phyloP scores from a whole-genome alignment of 2,329 filamentous ascomycete genomes.

The Volutella citrinella region DNA sequence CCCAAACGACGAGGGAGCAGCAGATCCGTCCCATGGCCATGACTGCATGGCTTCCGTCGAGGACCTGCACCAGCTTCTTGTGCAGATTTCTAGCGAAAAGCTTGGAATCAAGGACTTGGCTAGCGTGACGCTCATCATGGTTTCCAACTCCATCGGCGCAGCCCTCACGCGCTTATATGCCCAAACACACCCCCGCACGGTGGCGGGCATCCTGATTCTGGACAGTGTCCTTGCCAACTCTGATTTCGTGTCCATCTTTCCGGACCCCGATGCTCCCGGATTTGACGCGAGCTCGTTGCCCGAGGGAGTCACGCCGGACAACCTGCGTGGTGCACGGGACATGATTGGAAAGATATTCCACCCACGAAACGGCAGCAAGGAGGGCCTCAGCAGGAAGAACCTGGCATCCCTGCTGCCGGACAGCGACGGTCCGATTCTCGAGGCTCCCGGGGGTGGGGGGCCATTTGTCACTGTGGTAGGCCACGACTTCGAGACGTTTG shows the following conservation, averaged over 20 bases:
- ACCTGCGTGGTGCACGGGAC: constrained; percentile 10
- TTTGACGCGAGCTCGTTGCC: constrained; percentile 37
- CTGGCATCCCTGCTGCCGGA: constrained; percentile 15
- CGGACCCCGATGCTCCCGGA: constrained; percentile 46
- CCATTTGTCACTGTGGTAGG: constrained; percentile 22
- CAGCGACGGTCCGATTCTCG: constrained; percentile 11
- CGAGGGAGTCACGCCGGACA: constrained; percentile 4
- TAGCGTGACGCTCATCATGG: constrained; percentile 6
- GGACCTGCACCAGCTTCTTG: constrained; percentile 17
- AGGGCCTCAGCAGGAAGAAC: constrained; percentile 19
- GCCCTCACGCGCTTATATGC: constrained; percentile 49
- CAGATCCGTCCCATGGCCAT: constrained; percentile 41
- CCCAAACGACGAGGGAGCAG: constrained; percentile 39
- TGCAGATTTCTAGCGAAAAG: constrained; percentile 6
- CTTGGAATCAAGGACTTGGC: neutral
- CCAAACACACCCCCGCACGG: constrained; percentile 40
- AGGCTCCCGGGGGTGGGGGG: neutral
- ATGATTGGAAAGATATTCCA: constrained; percentile 16
- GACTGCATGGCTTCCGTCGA: constrained; percentile 37
- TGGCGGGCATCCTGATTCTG: constrained; percentile 48
- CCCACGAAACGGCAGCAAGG: constrained; percentile 16
- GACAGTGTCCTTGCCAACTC: constrained; percentile 58
- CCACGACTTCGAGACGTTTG: constrained; percentile 20
- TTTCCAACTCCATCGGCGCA: constrained; percentile 22
- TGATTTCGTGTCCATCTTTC: constrained; percentile 53